Evolutionary conservation across 2,329 filamentous ascomycete species (phyloP), one percentile per base, ranked within the genome.

Genomic region (Pseudogymnoascus sp.): DNA sequence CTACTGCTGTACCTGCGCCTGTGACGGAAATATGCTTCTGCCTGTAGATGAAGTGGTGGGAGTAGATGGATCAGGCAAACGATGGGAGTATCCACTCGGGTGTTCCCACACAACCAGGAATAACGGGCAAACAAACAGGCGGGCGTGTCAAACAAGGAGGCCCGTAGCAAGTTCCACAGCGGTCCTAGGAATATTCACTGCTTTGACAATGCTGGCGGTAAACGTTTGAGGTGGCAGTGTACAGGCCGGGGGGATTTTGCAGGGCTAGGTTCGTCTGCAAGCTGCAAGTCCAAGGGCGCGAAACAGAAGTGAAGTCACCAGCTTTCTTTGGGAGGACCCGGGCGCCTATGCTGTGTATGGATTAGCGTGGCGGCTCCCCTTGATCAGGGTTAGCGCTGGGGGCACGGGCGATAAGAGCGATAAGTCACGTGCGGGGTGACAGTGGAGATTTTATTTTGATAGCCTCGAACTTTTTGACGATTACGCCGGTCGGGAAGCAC

Each of bases 381-480:
- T 53, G 46, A 53, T 53, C 46, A 26, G 46, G 46, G 46, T 13
- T 53, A 53, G 46, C 26, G 46, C 11, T 53, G 29, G 26, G 26
- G 46, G n/a, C 46, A 53, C 15, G 46, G 46, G 46, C 46, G 56
- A 60, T 60, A 60, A 60, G 56, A 37, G 19, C 56, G 56, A 60
- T 60, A 60, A 60, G 17, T 60, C 56, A 60, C 56, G 56, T 60
- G 56, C 13, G 23, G 21, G 56, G 19, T 37, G 56, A 17, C 38
- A 60, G 31, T 60, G 37, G 56, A 60, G 37, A 60, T 60, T 60
- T 60, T 60, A 60, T 60, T 60, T 60, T 38, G 56, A 60, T 53
- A 60, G 56, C 56, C 56, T 60, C 37, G 56, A 60, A 37, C 31
- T 60, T 60, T 60, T 60, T 37, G 37, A 37, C 19, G 56, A 40